Conservation (phyloP, 805 yeast species). For the Barnettozyma salicaria region DNA sequence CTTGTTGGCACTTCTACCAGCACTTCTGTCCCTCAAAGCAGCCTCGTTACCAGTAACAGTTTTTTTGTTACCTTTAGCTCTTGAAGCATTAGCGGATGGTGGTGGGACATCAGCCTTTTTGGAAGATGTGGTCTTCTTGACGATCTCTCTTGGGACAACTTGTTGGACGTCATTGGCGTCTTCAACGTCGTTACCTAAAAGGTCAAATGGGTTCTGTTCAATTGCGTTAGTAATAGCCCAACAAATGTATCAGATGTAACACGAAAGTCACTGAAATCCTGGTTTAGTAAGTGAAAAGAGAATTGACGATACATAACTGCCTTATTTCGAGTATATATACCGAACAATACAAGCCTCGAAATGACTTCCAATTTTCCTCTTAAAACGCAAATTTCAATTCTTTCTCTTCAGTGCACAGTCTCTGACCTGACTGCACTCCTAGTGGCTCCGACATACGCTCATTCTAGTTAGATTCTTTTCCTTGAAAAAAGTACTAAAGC, state of each 20-base stretch:
- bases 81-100: slow-evolving; percentile 73
- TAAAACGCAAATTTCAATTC: background rate
- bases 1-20: slow-evolving; percentile 59
- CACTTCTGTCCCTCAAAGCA: slow-evolving; percentile 65
- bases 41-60: slow-evolving; percentile 83
- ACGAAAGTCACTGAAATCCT: background rate
- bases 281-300: no score
- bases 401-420: background rate
- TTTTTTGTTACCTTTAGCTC: slow-evolving; percentile 66
- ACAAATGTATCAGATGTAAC: background rate
- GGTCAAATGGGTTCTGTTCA: slow-evolving; percentile 68
- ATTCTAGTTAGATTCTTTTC: slow-evolving; percentile 6
- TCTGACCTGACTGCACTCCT: background rate
- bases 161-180: slow-evolving; percentile 54
- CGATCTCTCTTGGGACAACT: slow-evolving; percentile 61
- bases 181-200: slow-evolving; percentile 84
- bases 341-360: no score
- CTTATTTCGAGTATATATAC: no score
- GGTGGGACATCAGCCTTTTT: slow-evolving; percentile 83
- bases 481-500: background rate
- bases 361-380: background rate
- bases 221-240: slow-evolving; percentile 3
- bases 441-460: slow-evolving; percentile 15
- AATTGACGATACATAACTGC: no score
- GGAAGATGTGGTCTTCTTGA: slow-evolving; percentile 76